Evolutionary conservation across 2,329 filamentous ascomycete species (phyloP), one percentile per base, ranked within the genome.

Genomic region (Aureobasidium sp.): DNA sequence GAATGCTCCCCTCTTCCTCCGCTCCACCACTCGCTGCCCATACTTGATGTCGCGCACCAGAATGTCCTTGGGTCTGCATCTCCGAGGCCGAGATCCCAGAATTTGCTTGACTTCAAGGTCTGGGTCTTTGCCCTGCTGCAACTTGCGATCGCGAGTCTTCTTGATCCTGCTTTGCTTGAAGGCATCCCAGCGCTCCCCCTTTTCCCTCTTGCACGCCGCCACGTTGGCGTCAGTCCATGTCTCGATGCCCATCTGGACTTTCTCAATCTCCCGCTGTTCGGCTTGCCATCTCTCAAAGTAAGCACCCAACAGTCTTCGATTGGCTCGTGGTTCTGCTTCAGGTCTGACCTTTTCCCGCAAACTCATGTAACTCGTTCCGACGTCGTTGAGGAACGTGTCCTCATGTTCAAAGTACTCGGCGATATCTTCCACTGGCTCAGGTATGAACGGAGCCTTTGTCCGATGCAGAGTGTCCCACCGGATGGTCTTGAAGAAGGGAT

Each of bases 321-420:
- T 48, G 17, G 62, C 53, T 6, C 66, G 64, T 11, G 36, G 29
- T 3, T 61, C 45, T 15, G 62, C 65, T 8, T 62, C 61, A 17
- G 61, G 51, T 11, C 67, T 65, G 22, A 70, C 59, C 11, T 65
- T 61, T 17, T 69, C 67, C 45, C 64, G 62, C 47, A 66, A 56
- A 55, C 67, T 69, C 5, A 61, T 52, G 58, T 67, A 71, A 60
- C 44, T 59, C 20, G 44, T 56, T 5, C 25, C 44, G 20, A 69
- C 67, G n/a, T 70, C 72, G 20, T 71, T 76, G 64, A 79, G 68
- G 57, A 93, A 84, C 31, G 87, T 80, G 44, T 89, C 85, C 66
- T 91, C 89, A 55, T 91, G 87, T 63, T 96, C 90, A 70, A 97
- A 97, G 72, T 96, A 97, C 69, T 88, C 90, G 0, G 91, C 94